Conservation (phyloP, 2,329 filamentous ascomycete species). For the Bipolaris gigantea region DNA sequence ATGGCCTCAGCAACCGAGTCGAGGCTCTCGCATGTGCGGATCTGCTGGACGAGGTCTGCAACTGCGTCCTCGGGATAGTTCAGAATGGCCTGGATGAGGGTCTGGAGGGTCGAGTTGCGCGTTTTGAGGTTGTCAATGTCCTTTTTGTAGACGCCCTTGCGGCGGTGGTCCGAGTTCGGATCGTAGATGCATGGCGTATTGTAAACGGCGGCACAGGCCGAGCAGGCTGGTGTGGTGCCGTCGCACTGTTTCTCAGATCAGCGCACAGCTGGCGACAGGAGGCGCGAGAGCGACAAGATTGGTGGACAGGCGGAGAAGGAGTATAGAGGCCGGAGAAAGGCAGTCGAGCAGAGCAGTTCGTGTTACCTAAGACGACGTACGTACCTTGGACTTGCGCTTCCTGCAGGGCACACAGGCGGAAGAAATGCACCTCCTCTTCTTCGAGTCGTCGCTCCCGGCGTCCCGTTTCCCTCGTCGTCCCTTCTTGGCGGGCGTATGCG, state of each 20-base stretch:
- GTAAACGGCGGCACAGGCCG: constrained; percentile 95
- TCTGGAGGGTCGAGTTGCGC: constrained; percentile 82
- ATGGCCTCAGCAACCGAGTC: constrained; percentile 66
- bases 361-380: constrained; percentile 18
- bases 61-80: constrained; percentile 90
- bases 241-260: constrained; percentile 64
- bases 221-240: constrained; percentile 56
- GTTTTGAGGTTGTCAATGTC: constrained; percentile 88
- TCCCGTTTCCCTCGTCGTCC: constrained; percentile 42
- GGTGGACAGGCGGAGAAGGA: constrained; percentile 12
- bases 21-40: constrained; percentile 79
- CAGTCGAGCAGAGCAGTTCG: neutral
- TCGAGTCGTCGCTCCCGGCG: constrained; percentile 45
- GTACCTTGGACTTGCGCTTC: constrained; percentile 47
- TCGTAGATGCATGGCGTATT: constrained; percentile 90
- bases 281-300: constrained; percentile 8
- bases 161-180: constrained; percentile 90
- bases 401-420: constrained; percentile 47
- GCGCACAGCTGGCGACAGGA: constrained; percentile 1
- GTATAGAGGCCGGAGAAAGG: constrained; percentile 16
- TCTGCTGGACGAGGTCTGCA: constrained; percentile 76
- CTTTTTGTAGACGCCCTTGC: constrained; percentile 96
- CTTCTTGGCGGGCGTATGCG: constrained; percentile 28
- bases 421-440: constrained; percentile 49
- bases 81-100: constrained; percentile 88